A percentile compares a stretch with the other conserved stretches of the same genome.
Evolutionary conservation across 139 green algal genomes (phyloP).

Genomic region (Chlorella ohadii): DNA sequence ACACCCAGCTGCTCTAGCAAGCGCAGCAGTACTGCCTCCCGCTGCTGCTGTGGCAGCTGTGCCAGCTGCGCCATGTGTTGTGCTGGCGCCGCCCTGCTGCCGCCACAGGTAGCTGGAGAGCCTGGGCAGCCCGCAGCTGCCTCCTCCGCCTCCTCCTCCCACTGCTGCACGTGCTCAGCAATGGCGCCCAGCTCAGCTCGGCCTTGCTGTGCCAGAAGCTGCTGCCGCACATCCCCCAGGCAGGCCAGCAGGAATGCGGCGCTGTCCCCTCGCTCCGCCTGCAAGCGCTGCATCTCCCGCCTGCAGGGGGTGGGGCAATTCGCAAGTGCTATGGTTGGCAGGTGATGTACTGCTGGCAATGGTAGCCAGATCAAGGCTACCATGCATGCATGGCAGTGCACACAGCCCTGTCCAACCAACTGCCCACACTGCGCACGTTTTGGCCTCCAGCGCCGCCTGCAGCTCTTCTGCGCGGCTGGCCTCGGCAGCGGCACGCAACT

Average conservation of each 20-base stretch:
- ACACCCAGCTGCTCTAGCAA: not conserved
- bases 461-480: not conserved
- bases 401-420: no score
- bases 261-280: not conserved
- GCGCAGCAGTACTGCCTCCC: slow-evolving; percentile 3
- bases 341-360: not conserved
- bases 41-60: not conserved
- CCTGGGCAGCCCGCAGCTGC: not conserved
- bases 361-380: not conserved
- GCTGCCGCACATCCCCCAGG: slow-evolving; percentile 18
- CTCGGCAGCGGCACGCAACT: not conserved
- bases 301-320: not conserved
- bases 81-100: not conserved
- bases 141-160: not conserved
- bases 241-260: slow-evolving; percentile 12
- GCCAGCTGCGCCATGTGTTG: not conserved
- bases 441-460: not conserved
- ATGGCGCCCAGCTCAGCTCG: not conserved
- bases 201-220: not conserved
- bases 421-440: not conserved
- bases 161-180: not conserved
- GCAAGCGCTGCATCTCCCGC: not conserved
- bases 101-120: no score
- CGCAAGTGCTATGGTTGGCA: not conserved
- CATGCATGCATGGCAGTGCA: no score